Evolutionary conservation across 345 rosid genomes (phyloP).

Genomic region (Bruguiera gymnorhiza): DNA sequence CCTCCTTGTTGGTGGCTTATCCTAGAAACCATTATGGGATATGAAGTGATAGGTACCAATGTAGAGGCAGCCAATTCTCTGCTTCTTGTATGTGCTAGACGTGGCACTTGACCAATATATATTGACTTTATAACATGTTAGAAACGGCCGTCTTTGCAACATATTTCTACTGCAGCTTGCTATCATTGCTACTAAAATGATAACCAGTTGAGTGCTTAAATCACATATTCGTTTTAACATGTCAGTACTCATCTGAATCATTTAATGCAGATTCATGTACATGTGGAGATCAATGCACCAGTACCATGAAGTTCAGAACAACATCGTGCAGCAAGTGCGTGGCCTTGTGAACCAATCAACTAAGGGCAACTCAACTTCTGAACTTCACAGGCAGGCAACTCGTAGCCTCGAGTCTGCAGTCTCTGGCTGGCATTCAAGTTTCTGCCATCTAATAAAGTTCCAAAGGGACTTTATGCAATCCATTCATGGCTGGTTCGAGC

Average conservation of each 20-base stretch:
- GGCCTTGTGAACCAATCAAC: constrained; percentile 76
- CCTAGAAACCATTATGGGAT: neutral
- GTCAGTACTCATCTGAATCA: neutral
- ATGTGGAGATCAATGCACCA: constrained; percentile 97
- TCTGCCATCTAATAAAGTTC: constrained; percentile 73
- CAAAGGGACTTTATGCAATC: constrained; percentile 75
- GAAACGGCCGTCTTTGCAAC: neutral
- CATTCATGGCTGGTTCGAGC: constrained; percentile 91
- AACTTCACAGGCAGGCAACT: constrained; percentile 85
- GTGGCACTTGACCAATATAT: neutral
- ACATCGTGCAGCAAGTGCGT: constrained; percentile 87
- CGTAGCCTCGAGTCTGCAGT: constrained; percentile 90
- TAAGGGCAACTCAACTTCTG: constrained; percentile 85
- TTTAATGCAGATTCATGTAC: constrained; percentile 75
- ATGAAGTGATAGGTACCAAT: neutral
- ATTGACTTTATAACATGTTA: neutral
- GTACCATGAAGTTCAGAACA: constrained; percentile 76
- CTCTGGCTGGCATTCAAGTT: constrained; percentile 86
- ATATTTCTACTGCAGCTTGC: neutral
- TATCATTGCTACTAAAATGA: neutral
- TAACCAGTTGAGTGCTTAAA: neutral
- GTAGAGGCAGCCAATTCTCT: neutral
- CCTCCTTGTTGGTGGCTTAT: neutral
- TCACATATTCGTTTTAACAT: neutral
- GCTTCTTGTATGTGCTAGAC: neutral